Evolutionary conservation across 805 yeast species (phyloP).

Genomic region (Soucietia sequanensis): DNA sequence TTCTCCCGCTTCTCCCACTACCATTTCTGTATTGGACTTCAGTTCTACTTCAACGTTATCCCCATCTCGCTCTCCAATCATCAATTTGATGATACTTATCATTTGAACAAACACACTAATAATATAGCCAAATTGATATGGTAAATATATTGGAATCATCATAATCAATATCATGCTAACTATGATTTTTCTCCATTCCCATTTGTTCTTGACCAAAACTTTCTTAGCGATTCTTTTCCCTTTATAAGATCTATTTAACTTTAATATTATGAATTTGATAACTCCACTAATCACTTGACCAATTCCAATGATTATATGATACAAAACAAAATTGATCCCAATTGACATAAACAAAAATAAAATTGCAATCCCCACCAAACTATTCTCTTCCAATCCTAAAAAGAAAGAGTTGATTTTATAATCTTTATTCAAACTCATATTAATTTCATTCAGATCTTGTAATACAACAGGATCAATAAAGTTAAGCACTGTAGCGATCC

Average conservation of each 20-base stretch:
- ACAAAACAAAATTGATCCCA: slow-evolving; percentile 19
- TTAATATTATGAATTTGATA: too few relatives aligned
- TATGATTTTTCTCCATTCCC: slow-evolving; percentile 12
- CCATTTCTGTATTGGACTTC: too few relatives aligned
- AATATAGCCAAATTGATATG: slow-evolving; percentile 77
- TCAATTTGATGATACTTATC: slow-evolving; percentile 44
- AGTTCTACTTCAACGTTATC: too few relatives aligned
- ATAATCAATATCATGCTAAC: slow-evolving; percentile 12
- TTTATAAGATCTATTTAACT: too few relatives aligned
- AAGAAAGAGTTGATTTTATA: slow-evolving; percentile 55
- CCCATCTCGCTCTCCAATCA: slow-evolving; percentile 2
- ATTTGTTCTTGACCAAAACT: too few relatives aligned
- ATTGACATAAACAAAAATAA: slow-evolving; percentile 49
- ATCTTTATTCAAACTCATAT: slow-evolving; percentile 30
- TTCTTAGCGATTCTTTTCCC: too few relatives aligned
- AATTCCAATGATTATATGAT: too few relatives aligned
- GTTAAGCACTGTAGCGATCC: slow-evolving; percentile 31
- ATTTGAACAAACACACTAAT: slow-evolving; percentile 60
- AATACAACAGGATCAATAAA: slow-evolving; percentile 54
- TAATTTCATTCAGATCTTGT: slow-evolving; percentile 44
- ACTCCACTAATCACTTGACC: neutral
- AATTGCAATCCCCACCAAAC: slow-evolving; percentile 59
- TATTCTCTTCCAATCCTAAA: slow-evolving; percentile 61
- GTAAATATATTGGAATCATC: slow-evolving; percentile 60
- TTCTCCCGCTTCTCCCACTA: neutral